These are phyloP conservation scores for Podaxis sp. DNA, from an alignment of 768 basidiomycete genomes.

Conservation along the genomic window DNA sequence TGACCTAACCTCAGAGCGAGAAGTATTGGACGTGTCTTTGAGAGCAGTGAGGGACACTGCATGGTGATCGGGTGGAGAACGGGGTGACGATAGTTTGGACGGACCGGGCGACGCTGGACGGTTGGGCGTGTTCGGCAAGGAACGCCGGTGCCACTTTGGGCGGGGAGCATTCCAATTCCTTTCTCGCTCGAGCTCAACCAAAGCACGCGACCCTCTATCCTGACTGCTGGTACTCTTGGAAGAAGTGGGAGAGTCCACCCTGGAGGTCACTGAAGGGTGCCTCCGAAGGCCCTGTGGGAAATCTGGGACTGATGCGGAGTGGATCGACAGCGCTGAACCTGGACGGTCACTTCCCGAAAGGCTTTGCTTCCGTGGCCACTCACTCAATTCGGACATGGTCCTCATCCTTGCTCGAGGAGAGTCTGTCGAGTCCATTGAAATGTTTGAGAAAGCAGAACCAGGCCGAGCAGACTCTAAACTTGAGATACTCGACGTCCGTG, in stretches of 20 bases:
- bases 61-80: background rate
- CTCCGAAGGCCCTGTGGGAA: conserved; percentile 22
- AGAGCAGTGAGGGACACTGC: background rate
- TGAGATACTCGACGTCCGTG: conserved; percentile 18
- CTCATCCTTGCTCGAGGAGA: background rate
- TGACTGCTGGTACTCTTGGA: conserved; percentile 18
- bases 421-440: conserved; percentile 1
- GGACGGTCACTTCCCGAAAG: conserved; percentile 22
- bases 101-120: conserved; percentile 13
- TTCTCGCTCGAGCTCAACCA: conserved; percentile 41
- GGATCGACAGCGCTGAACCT: conserved; percentile 32
- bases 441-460: conserved; percentile 7
- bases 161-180: conserved; percentile 70
- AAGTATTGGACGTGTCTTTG: background rate
- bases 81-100: conserved; percentile 4
- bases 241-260: conserved; percentile 41
- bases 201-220: conserved; percentile 24
- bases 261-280: conserved; percentile 28
- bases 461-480: background rate
- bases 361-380: background rate
- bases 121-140: conserved; percentile 10
- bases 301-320: conserved; percentile 22
- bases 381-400: conserved; percentile 2
- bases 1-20: background rate
- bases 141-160: conserved; percentile 42